Evolutionary conservation across 805 yeast species (phyloP), one percentile per base, ranked within the genome.

Genomic region (Lachancea fermentati): DNA sequence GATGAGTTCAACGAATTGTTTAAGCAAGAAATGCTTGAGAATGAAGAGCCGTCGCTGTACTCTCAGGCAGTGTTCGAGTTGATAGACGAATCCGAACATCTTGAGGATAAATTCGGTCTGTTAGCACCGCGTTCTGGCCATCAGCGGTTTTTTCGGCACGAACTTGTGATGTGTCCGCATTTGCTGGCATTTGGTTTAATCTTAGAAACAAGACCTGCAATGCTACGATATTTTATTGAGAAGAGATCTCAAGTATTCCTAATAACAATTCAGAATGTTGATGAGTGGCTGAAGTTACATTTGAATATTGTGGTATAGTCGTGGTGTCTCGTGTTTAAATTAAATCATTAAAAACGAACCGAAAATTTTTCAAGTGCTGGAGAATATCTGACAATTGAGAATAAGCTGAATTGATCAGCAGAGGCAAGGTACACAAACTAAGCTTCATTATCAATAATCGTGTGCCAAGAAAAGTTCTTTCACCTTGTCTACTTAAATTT

Each of bases 201-300:
- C 15, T 44, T 60, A 9, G 41, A 49, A 18, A 51, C 62, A 3
- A 46, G 53, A 4, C 13, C 37, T 7, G 30, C 30, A 13, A 41
- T 50, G 2, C 46, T 60, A 17, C 32, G 29, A n/a, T 52, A 55
- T 36, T 63, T 61, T 36, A 45, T 51, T 1, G 19, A 40, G 4
- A 41, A 17, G 6, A 52, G 49, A 12, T 34, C 42, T 7, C 48
- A 50, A 14, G 62, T 60, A 1, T 45, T 56, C 3, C 24, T 58
- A 15, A 45, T 63, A 3, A 34, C 48, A 9, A 44, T 61, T 13
- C 43, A 44, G 7, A 57, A 47, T 38, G 48, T 56, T 17, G 65
- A 63, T 39, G 67, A 63, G 33, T 63, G 67, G 67, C 44, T 63
- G 12, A 52, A 49, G 30, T 37, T 63, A 26, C 67, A 63, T 38